A percentile compares a stretch with the other conserved stretches of the same genome.
Evolutionary conservation across 495 filamentous ascomycete species (phyloP).

Genomic region (Delitschia confertaspora): DNA sequence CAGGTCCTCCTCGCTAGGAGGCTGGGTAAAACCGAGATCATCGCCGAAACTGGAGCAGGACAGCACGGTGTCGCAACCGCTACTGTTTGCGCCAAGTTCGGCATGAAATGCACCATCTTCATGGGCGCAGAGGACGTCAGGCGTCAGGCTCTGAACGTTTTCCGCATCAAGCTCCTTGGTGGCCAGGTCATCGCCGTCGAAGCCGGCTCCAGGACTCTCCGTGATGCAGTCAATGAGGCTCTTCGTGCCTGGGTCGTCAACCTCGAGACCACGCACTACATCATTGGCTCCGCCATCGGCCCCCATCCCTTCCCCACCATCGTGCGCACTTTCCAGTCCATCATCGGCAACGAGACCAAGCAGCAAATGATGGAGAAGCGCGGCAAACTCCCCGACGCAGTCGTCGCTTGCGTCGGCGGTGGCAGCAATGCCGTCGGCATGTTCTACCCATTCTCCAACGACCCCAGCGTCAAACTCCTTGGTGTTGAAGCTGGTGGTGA

Average conservation of each 20-base stretch:
- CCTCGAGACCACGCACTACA: constrained; percentile 87
- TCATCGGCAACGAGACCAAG: constrained; percentile 90
- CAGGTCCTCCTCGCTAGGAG: constrained; percentile 75
- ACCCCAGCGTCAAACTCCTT: constrained; percentile 73
- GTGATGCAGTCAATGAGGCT: constrained; percentile 95
- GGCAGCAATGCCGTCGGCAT: constrained; percentile 87
- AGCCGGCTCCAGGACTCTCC: constrained; percentile 71
- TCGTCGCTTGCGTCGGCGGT: constrained; percentile 92
- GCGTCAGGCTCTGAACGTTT: constrained; percentile 89
- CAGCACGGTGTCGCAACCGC: constrained; percentile 95
- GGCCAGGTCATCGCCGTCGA: constrained; percentile 81
- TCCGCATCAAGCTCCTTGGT: constrained; percentile 91
- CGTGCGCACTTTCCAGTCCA: constrained; percentile 87
- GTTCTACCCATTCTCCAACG: constrained; percentile 91
- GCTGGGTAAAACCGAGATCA: constrained; percentile 86
- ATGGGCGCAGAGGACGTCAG: constrained; percentile 95
- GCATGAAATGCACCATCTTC: constrained; percentile 89
- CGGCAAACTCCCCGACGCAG: constrained; percentile 86
- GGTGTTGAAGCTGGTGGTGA: constrained; percentile 97
- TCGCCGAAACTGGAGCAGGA: constrained; percentile 92
- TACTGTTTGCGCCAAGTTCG: constrained; percentile 93
- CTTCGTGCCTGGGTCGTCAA: constrained; percentile 80
- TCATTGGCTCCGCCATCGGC: constrained; percentile 89
- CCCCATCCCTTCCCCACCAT: constrained; percentile 95
- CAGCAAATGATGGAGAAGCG: constrained; percentile 70